Evolutionary conservation across 192 early-diverging fungal genomes (phyloP).

Genomic region (Coemansia sp.): DNA sequence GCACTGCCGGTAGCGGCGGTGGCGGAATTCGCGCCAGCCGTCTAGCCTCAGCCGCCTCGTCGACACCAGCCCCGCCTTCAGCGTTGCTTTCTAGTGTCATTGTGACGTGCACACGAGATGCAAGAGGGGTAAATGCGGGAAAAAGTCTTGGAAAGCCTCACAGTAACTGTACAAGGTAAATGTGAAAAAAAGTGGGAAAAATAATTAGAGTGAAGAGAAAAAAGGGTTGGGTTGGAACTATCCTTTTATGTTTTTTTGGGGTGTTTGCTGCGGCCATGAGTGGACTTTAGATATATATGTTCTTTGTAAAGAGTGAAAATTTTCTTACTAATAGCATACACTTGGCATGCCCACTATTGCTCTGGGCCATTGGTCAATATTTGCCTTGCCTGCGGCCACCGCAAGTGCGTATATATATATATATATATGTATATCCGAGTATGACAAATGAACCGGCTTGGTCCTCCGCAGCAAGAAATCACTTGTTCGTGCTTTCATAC

Average conservation of each 20-base stretch:
- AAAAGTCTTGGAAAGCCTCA: background rate
- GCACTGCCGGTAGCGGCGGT: background rate
- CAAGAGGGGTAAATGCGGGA: background rate
- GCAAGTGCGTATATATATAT: background rate
- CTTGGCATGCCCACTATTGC: background rate
- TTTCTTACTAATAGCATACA: background rate
- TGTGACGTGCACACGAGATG: constrained; percentile 2
- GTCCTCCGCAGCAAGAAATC: background rate
- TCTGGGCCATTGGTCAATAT: background rate
- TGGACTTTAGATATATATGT: background rate
- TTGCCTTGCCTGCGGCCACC: background rate
- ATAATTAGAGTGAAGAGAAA: background rate
- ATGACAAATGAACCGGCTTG: background rate
- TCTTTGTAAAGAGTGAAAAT: background rate
- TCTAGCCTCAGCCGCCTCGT: constrained; percentile 5
- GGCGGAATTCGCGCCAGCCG: background rate
- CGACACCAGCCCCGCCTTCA: constrained; percentile 2
- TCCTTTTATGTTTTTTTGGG: background rate
- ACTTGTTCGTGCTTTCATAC: constrained; percentile 12
- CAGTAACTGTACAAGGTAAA: background rate
- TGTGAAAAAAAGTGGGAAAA: background rate
- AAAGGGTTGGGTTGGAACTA: background rate
- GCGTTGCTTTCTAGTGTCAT: constrained; percentile 7
- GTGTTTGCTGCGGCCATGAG: background rate
- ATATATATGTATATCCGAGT: background rate